Conservation (phyloP, 192 early-diverging fungal species). For the Rhizoclosmatium globosum region DNA sequence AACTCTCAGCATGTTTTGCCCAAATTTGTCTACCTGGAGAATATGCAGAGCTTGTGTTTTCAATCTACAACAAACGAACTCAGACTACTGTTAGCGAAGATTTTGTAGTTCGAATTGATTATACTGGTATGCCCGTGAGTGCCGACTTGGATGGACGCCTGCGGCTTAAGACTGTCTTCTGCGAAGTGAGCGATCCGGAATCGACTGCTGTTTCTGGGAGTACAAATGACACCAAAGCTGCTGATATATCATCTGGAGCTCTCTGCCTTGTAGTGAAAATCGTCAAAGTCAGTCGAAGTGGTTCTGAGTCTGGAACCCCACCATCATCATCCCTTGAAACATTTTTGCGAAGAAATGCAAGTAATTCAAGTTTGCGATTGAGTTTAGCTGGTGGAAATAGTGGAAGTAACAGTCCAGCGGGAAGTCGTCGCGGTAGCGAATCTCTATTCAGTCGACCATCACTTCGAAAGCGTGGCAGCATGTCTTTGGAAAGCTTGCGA, state of each 20-base stretch:
- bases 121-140: conserved; percentile 62
- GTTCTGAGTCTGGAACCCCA: too few relatives aligned
- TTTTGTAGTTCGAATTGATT: conserved; percentile 62
- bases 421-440: neutral
- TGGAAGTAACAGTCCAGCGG: neutral
- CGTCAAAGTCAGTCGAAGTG: conserved; percentile 60
- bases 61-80: conserved; percentile 60
- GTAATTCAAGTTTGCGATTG: conserved; percentile 66
- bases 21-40: conserved; percentile 67
- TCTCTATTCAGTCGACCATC: neutral
- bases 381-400: conserved; percentile 13
- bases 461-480: neutral
- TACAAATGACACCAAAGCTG: neutral
- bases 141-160: conserved; percentile 42
- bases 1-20: conserved; percentile 63
- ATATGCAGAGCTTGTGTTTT: conserved; percentile 68
- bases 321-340: too few relatives aligned
- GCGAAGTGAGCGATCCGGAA: conserved; percentile 63
- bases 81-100: conserved; percentile 65
- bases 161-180: conserved; percentile 65
- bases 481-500: neutral
- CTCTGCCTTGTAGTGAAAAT: conserved; percentile 70
- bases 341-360: conserved; percentile 3
- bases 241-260: neutral
- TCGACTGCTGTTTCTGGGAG: conserved; percentile 40